Conservation (phyloP, 2,329 filamentous ascomycete species). For the Amauroascus niger region DNA sequence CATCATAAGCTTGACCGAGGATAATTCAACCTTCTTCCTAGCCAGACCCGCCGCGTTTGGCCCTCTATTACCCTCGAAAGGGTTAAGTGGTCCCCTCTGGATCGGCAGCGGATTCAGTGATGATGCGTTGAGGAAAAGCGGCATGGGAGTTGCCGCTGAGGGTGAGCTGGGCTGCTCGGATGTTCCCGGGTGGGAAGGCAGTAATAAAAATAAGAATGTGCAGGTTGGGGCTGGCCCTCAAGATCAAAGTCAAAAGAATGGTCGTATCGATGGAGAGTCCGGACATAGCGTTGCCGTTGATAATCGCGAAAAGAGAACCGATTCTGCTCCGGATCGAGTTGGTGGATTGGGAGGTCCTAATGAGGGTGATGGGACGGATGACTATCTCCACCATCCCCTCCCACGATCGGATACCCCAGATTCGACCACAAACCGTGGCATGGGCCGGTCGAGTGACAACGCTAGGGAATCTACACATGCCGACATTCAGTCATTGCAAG, state of each 20-base stretch:
- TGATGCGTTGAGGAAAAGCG: slow-evolving; percentile 55
- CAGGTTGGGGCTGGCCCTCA: slow-evolving; percentile 5
- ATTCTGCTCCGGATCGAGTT: not conserved
- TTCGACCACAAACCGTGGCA: slow-evolving; percentile 28
- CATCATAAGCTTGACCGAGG: slow-evolving; percentile 90
- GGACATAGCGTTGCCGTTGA: not conserved
- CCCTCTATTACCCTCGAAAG: slow-evolving; percentile 61
- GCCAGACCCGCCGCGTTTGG: slow-evolving; percentile 91
- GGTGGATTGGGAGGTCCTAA: slow-evolving; percentile 17
- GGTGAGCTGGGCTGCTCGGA: slow-evolving; percentile 93
- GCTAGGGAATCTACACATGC: slow-evolving; percentile 50
- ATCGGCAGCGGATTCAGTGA: slow-evolving; percentile 86
- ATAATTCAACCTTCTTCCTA: slow-evolving; percentile 95
- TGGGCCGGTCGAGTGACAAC: slow-evolving; percentile 27
- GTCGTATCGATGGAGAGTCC: not conserved
- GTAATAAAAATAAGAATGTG: slow-evolving; percentile 1
- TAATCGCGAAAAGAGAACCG: not conserved
- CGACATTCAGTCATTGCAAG: slow-evolving; percentile 84
- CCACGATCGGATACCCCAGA: slow-evolving; percentile 35
- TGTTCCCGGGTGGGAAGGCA: slow-evolving; percentile 73
- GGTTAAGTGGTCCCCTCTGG: slow-evolving; percentile 84
- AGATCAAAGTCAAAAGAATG: not conserved
- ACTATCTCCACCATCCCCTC: slow-evolving; percentile 61
- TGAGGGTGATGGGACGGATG: slow-evolving; percentile 69
- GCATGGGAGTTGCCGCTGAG: slow-evolving; percentile 47